These are phyloP conservation scores for Brasenia schreberi DNA, from an alignment of 164 flowering plant species.

Conservation along the genomic window DNA sequence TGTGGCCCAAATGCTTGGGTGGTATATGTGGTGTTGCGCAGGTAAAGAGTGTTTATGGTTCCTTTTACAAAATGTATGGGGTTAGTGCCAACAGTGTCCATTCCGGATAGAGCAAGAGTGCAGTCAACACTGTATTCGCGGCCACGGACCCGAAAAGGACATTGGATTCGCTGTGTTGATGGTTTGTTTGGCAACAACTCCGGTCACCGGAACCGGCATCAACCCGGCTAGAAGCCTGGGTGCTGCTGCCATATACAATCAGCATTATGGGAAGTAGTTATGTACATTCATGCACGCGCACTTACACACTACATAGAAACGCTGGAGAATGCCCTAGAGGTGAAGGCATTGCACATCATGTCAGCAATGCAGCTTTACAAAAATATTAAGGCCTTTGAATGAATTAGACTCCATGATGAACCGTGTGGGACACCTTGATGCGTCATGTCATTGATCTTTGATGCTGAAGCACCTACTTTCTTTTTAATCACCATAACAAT, in stretches of 20 bases:
- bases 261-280: slow-evolving; percentile 7
- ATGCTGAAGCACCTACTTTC: no score
- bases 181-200: slow-evolving; percentile 90
- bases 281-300: no score
- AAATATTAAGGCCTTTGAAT: no score
- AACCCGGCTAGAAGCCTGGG: slow-evolving; percentile 95
- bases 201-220: slow-evolving; percentile 84
- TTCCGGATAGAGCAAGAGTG: slow-evolving; percentile 57
- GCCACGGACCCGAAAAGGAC: slow-evolving; percentile 94
- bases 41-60: slow-evolving; percentile 68
- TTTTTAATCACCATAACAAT: no score
- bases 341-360: no score
- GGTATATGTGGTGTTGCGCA: slow-evolving; percentile 79
- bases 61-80: slow-evolving; percentile 42
- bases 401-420: no score
- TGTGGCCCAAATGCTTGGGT: slow-evolving; percentile 84
- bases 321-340: no score
- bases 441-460: no score
- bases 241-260: slow-evolving; percentile 79
- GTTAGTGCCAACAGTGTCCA: slow-evolving; percentile 65
- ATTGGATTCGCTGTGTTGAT: slow-evolving; percentile 94
- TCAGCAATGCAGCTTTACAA: no score
- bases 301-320: no score
- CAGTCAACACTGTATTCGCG: slow-evolving; percentile 94
- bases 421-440: no score